phyloP scores from a whole-genome alignment of 2,329 filamentous ascomycete genomes.

The Alternaria ethzedia region DNA sequence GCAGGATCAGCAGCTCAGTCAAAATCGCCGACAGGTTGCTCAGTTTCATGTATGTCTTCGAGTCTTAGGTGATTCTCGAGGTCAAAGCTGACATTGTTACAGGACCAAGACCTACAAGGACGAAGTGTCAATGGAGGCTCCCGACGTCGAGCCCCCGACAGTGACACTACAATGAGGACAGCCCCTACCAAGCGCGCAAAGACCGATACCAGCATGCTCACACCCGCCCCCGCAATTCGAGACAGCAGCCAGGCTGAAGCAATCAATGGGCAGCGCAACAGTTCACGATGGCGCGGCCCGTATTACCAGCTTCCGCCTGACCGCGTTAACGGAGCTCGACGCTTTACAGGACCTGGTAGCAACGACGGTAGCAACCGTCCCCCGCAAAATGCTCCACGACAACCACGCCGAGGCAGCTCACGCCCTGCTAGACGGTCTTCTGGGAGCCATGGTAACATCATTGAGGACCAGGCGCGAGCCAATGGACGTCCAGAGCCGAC shows the following conservation, averaged over 20 bases:
- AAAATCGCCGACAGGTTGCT: not conserved
- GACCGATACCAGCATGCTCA: not conserved
- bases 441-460: not conserved
- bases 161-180: not conserved
- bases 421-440: not conserved
- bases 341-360: not conserved
- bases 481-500: not conserved
- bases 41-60: not conserved
- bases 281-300: not conserved
- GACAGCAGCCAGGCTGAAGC: not conserved
- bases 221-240: not conserved
- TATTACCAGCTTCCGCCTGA: not conserved
- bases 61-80: not conserved
- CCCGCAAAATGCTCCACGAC: not conserved
- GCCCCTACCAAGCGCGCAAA: not conserved
- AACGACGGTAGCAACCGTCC: not conserved
- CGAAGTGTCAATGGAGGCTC: not conserved
- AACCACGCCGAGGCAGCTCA: not conserved
- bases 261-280: not conserved
- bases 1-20: not conserved
- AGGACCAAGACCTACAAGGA: not conserved
- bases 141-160: not conserved
- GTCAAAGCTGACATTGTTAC: not conserved
- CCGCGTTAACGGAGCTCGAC: not conserved
- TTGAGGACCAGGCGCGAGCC: not conserved